Evolutionary conservation across 169 alveolate genomes (phyloP).

Genomic region (Eimeria necatrix): DNA sequence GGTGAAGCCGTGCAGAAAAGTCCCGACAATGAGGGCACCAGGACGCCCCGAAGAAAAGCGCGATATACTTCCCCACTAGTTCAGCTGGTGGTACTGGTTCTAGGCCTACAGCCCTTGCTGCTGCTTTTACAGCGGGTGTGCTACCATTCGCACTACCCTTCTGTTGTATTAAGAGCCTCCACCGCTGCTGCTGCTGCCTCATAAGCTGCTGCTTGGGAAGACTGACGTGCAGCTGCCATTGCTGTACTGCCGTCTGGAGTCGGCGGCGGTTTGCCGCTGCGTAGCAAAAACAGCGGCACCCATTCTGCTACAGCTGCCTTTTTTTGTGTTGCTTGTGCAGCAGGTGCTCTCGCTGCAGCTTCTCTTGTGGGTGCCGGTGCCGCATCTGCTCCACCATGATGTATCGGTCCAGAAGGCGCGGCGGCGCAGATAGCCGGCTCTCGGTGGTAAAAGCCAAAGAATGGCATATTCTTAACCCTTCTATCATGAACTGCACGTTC

Average conservation of each 20-base stretch:
- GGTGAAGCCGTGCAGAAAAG: slow-evolving; percentile 46
- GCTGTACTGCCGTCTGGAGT: background rate
- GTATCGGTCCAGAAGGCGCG: background rate
- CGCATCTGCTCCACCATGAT: background rate
- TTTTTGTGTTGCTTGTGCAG: background rate
- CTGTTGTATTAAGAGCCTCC: background rate
- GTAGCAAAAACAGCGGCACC: background rate
- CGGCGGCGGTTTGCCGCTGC: slow-evolving; percentile 44
- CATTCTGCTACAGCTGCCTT: background rate
- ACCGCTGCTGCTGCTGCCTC: slow-evolving; percentile 43
- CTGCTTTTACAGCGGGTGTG: background rate
- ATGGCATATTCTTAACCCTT: background rate
- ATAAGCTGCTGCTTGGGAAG: background rate
- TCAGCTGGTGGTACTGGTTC: slow-evolving; percentile 32
- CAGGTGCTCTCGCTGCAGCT: background rate
- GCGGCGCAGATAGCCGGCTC: slow-evolving; percentile 11
- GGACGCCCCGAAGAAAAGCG: slow-evolving; percentile 59
- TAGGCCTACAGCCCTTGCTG: slow-evolving; percentile 32
- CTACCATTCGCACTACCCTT: background rate
- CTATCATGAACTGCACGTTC: no score
- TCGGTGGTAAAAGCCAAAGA: slow-evolving; percentile 10
- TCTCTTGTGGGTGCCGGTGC: background rate
- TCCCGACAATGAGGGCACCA: slow-evolving; percentile 74
- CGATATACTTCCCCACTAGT: slow-evolving; percentile 65
- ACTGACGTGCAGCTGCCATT: slow-evolving; percentile 20